Base-by-base conservation (phyloP, 2,329 filamentous ascomycete genomes). In the Ophiocordyceps polyrhachis-furcata region DNA sequence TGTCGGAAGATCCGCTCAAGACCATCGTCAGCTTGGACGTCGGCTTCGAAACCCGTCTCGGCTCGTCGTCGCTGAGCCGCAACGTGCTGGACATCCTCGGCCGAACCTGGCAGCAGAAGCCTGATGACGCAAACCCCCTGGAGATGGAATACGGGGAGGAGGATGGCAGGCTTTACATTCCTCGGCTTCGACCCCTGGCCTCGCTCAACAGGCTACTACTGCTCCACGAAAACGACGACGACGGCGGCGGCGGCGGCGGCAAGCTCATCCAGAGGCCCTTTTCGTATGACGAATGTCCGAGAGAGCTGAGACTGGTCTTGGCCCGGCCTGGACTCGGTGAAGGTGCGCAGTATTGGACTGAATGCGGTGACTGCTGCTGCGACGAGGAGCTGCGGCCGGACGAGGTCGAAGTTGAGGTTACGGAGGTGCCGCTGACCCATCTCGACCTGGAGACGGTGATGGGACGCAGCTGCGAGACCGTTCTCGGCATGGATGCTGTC, bases 1-100 rank as follows among this genome's bases (percentile, higher is more conserved):
- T 66, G 42, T 73, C 70, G 0, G 71, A 74, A 42, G 64, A 71
- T 47, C 56, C 62, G 1, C 57, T 62, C 17, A 69, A 62, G 50
- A 54, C 49, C 1, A 57, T 72, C 15, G 55, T 64, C 12, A 66
- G 63, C 0, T 54, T 73, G n/a, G 69, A 72, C 43, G 35, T 71
- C 5, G 52, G 49, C 15, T 15, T 28, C 1, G 42, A 46, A 4
- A 57, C 58, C 2, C 43, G 41, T 0, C 45, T 61, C 1, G 46
- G 42, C 5, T 46, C 51, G 2, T 5, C 40, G 0, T 32, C 47
- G 3, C 47, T 54, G 4, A 41, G 49, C 4, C 21, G 44, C 3
- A 51, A 46, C 20, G 51, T 65, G 11, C 47, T 56, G 11, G 45
- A 41, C 0, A 48, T 62, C 3, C 54, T 61, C 20, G 43, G 49